Base-by-base conservation (phyloP, 2,329 filamentous ascomycete genomes). In the Fusarium abutilonis region DNA sequence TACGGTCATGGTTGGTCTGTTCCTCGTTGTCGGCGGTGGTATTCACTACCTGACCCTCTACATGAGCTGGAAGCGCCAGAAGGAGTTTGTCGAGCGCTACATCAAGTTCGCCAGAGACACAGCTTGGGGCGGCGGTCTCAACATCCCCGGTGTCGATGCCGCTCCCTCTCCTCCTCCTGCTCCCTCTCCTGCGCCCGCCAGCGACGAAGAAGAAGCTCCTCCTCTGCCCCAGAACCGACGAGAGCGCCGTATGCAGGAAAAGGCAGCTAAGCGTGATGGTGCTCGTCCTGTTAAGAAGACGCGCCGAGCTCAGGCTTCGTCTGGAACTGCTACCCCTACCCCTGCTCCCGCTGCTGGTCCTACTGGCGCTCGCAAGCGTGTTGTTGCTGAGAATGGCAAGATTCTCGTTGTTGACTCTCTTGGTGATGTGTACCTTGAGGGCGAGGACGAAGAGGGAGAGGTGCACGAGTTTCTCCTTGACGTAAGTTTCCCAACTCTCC, bases 361-460 rank as follows among this genome's bases (percentile, higher is more conserved):
- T 2, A 85, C 88, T 34, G 93, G 93, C 17, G 83, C 89, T 31
- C 92, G 92, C 78, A 96, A 94, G 83, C 85, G 92, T 32, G 92
- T 98, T 14, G 86, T 93, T 23, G 94, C 93, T 3, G 90, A 97
- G 81, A 99, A 99, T 70, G 95, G 95, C 67, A 99, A 98, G 81
- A 83, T 96, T 1, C 81, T 99, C 34, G 89, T 99, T 52, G 95
- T 99, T 4, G 94, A 99, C 77, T 92, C 91, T 1, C 81, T 89
- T 9, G 95, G 95, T 26, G 93, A 97, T 69, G 95, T 99, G 11
- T 99, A 92, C 73, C 82, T 99, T n/a, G 93, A 98, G 77, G 91
- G 96, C 73, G 85, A 92, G 70, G 92, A 92, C 47, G 93, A 93
- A 67, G 92, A 97, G 21, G 95, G 95, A 49, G 87, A 91, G 52